A percentile compares a stretch with the other conserved stretches of the same genome.
Evolutionary conservation across 345 rosid species (phyloP).

Genomic region (Populus euphratica): DNA sequence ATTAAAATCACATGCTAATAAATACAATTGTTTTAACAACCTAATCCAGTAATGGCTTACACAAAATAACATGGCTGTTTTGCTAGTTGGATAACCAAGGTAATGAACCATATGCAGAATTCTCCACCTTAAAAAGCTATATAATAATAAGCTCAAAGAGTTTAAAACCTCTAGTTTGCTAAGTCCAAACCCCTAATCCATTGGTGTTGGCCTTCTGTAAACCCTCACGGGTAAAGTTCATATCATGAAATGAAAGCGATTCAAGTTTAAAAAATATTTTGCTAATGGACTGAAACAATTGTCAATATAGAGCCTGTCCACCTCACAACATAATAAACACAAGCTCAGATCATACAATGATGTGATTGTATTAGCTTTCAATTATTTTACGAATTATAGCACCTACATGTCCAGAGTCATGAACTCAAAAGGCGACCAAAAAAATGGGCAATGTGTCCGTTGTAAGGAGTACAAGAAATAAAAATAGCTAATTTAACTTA

Average conservation of each 20-base stretch:
- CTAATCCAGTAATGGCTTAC: background rate
- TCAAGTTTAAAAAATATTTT: background rate
- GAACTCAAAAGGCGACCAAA: background rate
- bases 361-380: background rate
- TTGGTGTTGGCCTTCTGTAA: background rate
- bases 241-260: background rate
- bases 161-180: background rate
- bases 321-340: background rate
- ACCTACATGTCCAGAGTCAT: background rate
- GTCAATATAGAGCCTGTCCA: background rate
- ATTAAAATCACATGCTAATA: background rate
- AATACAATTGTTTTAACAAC: background rate
- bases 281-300: background rate
- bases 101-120: background rate
- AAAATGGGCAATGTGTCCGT: background rate
- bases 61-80: background rate
- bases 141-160: background rate
- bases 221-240: background rate
- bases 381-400: background rate
- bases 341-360: background rate
- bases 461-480: background rate
- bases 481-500: conserved; percentile 32
- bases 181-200: background rate
- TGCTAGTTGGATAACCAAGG: background rate
- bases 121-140: background rate